Conservation (phyloP, 179 eudicot genomes). For the Nepenthes alata region DNA sequence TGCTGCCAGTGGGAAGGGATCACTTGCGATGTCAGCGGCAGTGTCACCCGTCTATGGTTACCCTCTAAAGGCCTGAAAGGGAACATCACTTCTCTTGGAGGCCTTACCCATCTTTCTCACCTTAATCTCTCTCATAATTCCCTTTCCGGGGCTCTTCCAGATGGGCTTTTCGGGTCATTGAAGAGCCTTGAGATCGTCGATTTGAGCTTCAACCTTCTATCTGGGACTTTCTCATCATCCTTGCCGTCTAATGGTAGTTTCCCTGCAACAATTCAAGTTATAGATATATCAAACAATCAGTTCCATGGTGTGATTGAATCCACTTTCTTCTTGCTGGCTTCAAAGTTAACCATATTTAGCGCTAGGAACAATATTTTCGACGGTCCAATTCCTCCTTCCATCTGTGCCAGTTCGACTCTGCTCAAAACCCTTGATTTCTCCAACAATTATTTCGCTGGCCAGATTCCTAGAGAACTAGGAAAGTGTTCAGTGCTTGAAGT, state of each 20-base stretch:
- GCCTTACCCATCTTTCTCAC: constrained; percentile 39
- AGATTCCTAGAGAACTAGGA: constrained; percentile 40
- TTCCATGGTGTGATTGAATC: constrained; percentile 42
- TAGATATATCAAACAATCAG: constrained; percentile 60
- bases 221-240: constrained; percentile 29
- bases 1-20: constrained; percentile 87
- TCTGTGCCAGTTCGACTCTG: constrained; percentile 31
- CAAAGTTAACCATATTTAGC: constrained; percentile 39
- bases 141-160: constrained; percentile 56
- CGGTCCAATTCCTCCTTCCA: constrained; percentile 40
- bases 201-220: constrained; percentile 52
- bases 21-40: constrained; percentile 31
- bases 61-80: constrained; percentile 49
- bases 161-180: constrained; percentile 40
- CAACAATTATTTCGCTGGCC: constrained; percentile 34
- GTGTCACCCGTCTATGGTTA: constrained; percentile 36
- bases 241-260: constrained; percentile 18
- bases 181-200: constrained; percentile 39
- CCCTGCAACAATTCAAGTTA: constrained; percentile 23
- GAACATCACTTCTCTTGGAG: constrained; percentile 26
- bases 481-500: constrained; percentile 35
- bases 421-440: constrained; percentile 54
- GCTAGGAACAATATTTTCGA: constrained; percentile 51
- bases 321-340: constrained; percentile 22
- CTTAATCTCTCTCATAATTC: constrained; percentile 57